Evolutionary conservation across 305 asterid genomes (phyloP).

Genomic region (Plantago coronopus): DNA sequence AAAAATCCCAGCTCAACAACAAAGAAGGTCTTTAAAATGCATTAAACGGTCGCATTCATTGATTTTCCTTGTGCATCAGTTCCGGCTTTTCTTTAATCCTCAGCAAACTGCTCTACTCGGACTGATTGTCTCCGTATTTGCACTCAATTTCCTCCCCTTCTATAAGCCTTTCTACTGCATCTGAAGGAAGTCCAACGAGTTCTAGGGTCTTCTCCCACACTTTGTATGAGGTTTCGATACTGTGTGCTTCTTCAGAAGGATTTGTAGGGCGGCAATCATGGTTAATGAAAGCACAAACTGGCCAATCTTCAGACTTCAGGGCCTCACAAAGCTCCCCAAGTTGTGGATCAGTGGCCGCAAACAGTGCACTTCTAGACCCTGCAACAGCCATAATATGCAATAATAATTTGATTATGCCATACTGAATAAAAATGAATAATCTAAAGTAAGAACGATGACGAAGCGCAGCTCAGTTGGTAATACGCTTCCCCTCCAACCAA

Average conservation of each 20-base stretch:
- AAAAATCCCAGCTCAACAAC: neutral
- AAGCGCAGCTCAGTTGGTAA: too few relatives aligned
- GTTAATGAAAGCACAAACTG: slow-evolving; percentile 79
- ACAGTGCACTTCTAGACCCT: slow-evolving; percentile 95
- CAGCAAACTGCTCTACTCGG: slow-evolving; percentile 19
- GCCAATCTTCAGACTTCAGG: slow-evolving; percentile 87
- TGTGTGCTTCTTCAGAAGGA: slow-evolving; percentile 90
- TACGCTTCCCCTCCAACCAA: too few relatives aligned
- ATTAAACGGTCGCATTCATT: neutral
- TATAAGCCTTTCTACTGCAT: slow-evolving; percentile 74
- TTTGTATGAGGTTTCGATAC: slow-evolving; percentile 50
- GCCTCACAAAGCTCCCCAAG: slow-evolving; percentile 74
- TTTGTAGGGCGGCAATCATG: slow-evolving; percentile 87
- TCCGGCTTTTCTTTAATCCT: neutral
- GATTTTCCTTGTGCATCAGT: slow-evolving; percentile 9
- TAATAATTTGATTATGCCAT: neutral
- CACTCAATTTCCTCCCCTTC: slow-evolving; percentile 75
- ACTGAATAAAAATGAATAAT: too few relatives aligned
- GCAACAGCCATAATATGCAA: slow-evolving; percentile 29
- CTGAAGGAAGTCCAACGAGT: slow-evolving; percentile 73
- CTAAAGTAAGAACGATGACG: too few relatives aligned
- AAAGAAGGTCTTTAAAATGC: neutral
- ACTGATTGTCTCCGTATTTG: slow-evolving; percentile 45
- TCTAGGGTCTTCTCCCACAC: slow-evolving; percentile 93
- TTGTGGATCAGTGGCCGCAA: slow-evolving; percentile 93